phyloP scores from a whole-genome alignment of 2,329 filamentous ascomycete species.

The Calonectria pseudoturangicola region DNA sequence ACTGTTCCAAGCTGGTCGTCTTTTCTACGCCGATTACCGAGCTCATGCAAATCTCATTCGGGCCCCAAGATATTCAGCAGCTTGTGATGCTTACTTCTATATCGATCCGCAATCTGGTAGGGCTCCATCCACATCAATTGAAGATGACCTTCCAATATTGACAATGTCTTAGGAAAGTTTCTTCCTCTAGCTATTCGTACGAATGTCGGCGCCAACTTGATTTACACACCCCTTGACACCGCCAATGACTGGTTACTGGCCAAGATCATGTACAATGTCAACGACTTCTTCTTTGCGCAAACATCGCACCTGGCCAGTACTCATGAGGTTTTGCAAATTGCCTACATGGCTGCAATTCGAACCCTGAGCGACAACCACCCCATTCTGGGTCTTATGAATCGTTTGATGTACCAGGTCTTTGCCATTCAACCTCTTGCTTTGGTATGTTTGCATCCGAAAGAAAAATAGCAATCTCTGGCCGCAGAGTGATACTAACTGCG shows the following conservation, averaged over 20 bases:
- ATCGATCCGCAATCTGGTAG: neutral
- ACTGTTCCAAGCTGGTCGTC: neutral
- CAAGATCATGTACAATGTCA: slow-evolving; percentile 31
- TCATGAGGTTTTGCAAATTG: slow-evolving; percentile 7
- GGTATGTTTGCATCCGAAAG: neutral
- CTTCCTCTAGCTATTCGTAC: slow-evolving; percentile 8
- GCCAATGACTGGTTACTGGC: slow-evolving; percentile 23
- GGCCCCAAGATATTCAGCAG: neutral
- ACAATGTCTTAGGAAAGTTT: neutral
- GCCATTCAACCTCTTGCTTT: slow-evolving; percentile 8
- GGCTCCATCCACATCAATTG: neutral
- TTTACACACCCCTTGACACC: slow-evolving; percentile 5
- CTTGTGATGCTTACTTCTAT: slow-evolving; percentile 12
- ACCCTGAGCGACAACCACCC: slow-evolving; percentile 8
- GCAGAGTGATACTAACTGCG: neutral
- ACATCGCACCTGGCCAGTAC: slow-evolving; percentile 14
- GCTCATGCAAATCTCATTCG: neutral
- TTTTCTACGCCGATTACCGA: slow-evolving; percentile 12
- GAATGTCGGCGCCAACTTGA: slow-evolving; percentile 10
- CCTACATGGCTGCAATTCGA: slow-evolving; percentile 10
- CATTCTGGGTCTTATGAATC: neutral
- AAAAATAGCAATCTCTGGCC: neutral
- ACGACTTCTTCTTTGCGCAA: slow-evolving; percentile 26
- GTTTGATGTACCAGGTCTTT: slow-evolving; percentile 3
- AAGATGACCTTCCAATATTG: neutral